A percentile compares a stretch with the other conserved stretches of the same genome.
Evolutionary conservation across 345 rosid species (phyloP).

Genomic region (Murraya koenigii): DNA sequence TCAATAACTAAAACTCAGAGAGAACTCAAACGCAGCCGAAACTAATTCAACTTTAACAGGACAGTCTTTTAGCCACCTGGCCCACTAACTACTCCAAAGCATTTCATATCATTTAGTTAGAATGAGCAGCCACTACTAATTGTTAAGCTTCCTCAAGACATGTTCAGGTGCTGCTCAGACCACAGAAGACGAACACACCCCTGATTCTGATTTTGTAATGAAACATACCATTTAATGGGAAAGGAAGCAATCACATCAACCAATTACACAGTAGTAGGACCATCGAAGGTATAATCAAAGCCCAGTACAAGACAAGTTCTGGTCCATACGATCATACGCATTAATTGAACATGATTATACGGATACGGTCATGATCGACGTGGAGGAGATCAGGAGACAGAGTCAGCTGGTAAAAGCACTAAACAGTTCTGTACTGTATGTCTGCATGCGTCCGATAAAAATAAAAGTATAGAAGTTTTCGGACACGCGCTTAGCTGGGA

Average conservation of each 20-base stretch:
- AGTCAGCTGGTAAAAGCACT: background rate
- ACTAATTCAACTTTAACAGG: background rate
- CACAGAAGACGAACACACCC: no score
- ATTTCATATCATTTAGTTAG: conserved; percentile 15
- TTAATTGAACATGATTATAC: background rate
- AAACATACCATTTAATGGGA: background rate
- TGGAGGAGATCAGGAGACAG: background rate
- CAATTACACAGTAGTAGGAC: background rate
- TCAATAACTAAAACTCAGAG: background rate
- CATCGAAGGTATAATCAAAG: background rate
- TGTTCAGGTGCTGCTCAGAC: background rate
- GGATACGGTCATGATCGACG: background rate
- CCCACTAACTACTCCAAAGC: conserved; percentile 15
- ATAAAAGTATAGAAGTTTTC: conserved; percentile 11
- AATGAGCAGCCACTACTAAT: background rate
- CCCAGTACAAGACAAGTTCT: background rate
- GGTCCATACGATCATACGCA: background rate
- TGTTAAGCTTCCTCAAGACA: background rate
- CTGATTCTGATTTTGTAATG: background rate
- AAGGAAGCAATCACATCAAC: background rate
- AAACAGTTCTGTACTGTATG: background rate
- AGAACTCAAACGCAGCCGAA: no score
- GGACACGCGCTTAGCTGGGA: conserved; percentile 32
- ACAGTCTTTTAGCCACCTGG: conserved; percentile 17
- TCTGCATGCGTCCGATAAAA: conserved; percentile 14